Percentiles rank a stretch among this genome's conserved stretches.
Conservation (phyloP, 2,329 filamentous ascomycete genomes). For the Verticillium isaacii region DNA sequence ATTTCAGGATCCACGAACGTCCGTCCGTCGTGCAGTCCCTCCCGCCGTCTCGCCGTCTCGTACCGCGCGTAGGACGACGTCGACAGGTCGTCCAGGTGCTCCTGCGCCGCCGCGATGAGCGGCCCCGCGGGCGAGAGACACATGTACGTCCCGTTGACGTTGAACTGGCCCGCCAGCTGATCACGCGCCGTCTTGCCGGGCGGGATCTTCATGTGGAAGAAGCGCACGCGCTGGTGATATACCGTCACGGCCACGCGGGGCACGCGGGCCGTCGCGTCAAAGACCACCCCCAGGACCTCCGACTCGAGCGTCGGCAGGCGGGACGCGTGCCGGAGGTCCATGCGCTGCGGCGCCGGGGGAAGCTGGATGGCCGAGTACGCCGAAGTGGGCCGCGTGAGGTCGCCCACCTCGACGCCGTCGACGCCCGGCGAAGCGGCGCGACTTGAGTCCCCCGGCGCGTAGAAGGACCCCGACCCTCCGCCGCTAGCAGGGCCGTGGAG, state of each 20-base stretch:
- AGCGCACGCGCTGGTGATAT: conserved; percentile 5
- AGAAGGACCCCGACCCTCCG: not conserved
- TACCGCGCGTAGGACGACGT: not conserved
- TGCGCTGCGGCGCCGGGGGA: not conserved
- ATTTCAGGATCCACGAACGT: conserved; percentile 5
- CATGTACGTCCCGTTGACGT: conserved; percentile 6
- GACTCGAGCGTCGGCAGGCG: conserved; percentile 7
- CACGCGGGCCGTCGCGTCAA: conserved; percentile 1
- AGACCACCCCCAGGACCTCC: conserved; percentile 6
- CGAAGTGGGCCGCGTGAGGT: not conserved
- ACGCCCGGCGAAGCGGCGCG: not conserved
- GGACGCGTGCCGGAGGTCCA: conserved; percentile 6
- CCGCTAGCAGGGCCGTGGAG: not conserved
- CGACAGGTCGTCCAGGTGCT: not conserved
- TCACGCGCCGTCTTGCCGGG: not conserved
- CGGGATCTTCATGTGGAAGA: conserved; percentile 6
- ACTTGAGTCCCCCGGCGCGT: not conserved
- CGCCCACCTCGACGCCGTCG: not conserved
- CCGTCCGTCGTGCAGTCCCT: conserved; percentile 4
- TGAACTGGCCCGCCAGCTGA: not conserved
- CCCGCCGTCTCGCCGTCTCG: not conserved
- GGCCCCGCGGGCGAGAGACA: conserved; percentile 4
- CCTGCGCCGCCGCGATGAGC: conserved; percentile 4
- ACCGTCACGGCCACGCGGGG: conserved; percentile 6
- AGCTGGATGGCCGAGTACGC: not conserved